Base-by-base conservation (phyloP, 176 grass and related monocot species). In the Eleusine coracana region DNA sequence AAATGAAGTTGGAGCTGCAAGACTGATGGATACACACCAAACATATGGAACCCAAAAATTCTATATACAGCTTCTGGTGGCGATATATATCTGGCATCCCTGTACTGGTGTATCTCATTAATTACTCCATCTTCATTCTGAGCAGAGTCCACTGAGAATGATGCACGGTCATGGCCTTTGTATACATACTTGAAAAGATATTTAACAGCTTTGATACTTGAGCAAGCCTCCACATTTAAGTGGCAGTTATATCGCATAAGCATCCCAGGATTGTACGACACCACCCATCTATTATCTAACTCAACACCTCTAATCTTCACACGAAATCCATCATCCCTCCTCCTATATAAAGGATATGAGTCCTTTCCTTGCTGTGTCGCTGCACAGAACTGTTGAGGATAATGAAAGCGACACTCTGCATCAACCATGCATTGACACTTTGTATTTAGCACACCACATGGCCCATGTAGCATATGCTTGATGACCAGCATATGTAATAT, bases 101-200 rank as follows among this genome's bases (percentile, higher is more conserved):
- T 36, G 2, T 64, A 73, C 0, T 51, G 31, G 5, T 2, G 7
- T 13, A 83, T 83, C n/a, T 74, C 71, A 38, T 83, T 46, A 2
- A 78, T 64, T 16, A 45, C 14, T 7, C 31, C 34, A 39, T 23
- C 59, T 28, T 62, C n/a, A 8, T 28, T 28, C 0, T 62, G 6
- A 27, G 34, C 31, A 58, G 11, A 17, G 2, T 23, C 10, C 1
- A 56, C 18, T 25, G 51, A 58, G 2, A 58, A 75, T 23, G 73
- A 75, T 23, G 73, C 25, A 25, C 25, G 25, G 25, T 25, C 25
- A 25, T 74, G 72, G 17, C 72, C 49, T 62, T 69, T 87, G 20
- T 82, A 70, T 45, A 82, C 45, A 15, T 82, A 87, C n/a, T 82
- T 87, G 40, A 56, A 77, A 0, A 87, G 18, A 7, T 87, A 87